Base-by-base conservation (phyloP, 306 rosid species). In the Rosa chinensis region DNA sequence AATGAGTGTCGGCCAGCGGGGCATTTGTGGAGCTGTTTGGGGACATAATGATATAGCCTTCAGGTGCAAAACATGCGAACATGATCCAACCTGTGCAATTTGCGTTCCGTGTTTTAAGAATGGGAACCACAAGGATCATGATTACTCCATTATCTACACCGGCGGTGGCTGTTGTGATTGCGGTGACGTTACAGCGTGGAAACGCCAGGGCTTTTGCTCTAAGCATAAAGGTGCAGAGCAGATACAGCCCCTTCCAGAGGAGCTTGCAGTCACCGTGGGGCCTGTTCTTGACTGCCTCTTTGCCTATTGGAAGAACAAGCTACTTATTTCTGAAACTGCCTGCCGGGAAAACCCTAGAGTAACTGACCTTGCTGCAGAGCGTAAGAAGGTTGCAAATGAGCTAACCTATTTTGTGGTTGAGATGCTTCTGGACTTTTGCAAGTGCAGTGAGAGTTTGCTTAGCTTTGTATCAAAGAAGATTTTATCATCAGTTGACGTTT, bases 181-280 rank as follows among this genome's bases (percentile, higher is more conserved):
- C 76, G 99, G 99, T 70, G 99, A 96, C 84, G 94, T 84, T 59
- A 93, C 99, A 0, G 99, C 98, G 5, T 96, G 99, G 99, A 96
- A 90, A 77, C 95, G 91, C 21, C 86, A 96, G 85, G 99, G 99
- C 14, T 96, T 96, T 87, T 96, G 99, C 89, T 91, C 89, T 1
- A 86, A 83, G 89, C 99, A 96, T 82, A 93, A 89, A 84, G 99
- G 99, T 61, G 89, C 87, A 0, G 99, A 96, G 77, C 93, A 90
- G 81, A 88, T 96, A 82, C 94, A 83, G 56, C 96, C 97, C 5
- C 98, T 96, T 77, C 86, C 92, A 0, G 90, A 87, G 84, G 92
- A 89, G 72, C 63, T 75, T 35, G 94, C 86, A 13, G 74, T 70
- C 61, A 84, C 89, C 13, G 89, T 89, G 61, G 86, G 86, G 37